Evolutionary conservation across 768 basidiomycete genomes (phyloP), one percentile per base, ranked within the genome.

Genomic region (Wakefieldia striispora): DNA sequence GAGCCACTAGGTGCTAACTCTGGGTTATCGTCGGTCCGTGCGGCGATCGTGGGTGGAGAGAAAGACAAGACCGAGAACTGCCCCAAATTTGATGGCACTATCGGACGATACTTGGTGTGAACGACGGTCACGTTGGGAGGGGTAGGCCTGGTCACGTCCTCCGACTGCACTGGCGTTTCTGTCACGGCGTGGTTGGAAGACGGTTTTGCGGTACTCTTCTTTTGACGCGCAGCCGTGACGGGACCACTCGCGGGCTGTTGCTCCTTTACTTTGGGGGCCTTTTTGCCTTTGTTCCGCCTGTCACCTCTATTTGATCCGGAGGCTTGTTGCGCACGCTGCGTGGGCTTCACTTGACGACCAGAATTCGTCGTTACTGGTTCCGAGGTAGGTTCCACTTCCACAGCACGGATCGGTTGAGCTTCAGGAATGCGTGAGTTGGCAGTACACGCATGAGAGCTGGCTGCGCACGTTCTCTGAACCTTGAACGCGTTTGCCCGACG

Each of bases 381-480:
- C 19, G 24, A 13, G n/a, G 42, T 29, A 12, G 52, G 21, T 46
- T 9, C 41, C 13, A 48, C 14, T 35, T 54, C 38, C 16, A 49
- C 47, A 17, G 7, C 17, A 46, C 23, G 48, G 40, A 52, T 21
- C 16, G 53, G 50, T 34, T 27, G 42, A 20, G 58, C 65, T 67
- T 31, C 6, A 6, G 13, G 6, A 29, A 46, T 0, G 1, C 6
- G 40, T 65, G 38, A 64, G 45, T 45, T 11, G 23, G 49, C 27
- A 14, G 5, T 17, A 2, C 16, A 40, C 21, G 39, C 13, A 34
- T n/a, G 16, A 37, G 41, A 39, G 12, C 27, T 37, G 17, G 33
- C n/a, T 12, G 12, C 64, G 23, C 45, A 69, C 65, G 53, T 55
- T 67, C 37, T 47, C 65, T 55, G 31, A 67, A 51, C 33, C 29